Evolutionary conservation across 345 rosid species (phyloP).

Genomic region (Arabis alpina): DNA sequence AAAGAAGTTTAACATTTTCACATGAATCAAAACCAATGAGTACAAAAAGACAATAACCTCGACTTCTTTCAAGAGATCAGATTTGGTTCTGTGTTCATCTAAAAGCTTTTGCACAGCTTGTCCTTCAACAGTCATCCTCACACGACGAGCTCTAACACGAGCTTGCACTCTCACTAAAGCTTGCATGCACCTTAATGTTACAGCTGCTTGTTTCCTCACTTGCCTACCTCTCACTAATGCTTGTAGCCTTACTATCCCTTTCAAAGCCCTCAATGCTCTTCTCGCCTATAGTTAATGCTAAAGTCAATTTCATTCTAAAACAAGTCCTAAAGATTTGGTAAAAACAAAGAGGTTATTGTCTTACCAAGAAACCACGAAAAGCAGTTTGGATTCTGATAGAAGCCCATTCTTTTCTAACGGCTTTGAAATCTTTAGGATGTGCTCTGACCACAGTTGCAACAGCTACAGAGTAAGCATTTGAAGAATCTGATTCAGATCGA

Average conservation of each 20-base stretch:
- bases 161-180: constrained; percentile 98
- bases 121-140: constrained; percentile 82
- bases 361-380: constrained; percentile 91
- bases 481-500: constrained; percentile 53
- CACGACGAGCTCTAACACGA: constrained; percentile 90
- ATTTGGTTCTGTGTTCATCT: constrained; percentile 60
- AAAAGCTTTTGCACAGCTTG: constrained; percentile 79
- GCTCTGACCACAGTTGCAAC: constrained; percentile 84
- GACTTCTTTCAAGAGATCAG: constrained; percentile 72
- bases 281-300: constrained; percentile 56
- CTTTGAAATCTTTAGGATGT: constrained; percentile 84
- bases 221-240: constrained; percentile 92
- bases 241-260: constrained; percentile 92
- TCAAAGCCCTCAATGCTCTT: constrained; percentile 86
- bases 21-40: not conserved
- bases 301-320: not conserved
- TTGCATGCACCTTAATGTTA: constrained; percentile 94
- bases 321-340: no score
- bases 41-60: constrained; percentile 53
- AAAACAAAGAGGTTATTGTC: not conserved
- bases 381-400: constrained; percentile 90
- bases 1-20: constrained; percentile 1
- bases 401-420: constrained; percentile 88
- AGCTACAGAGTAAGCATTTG: constrained; percentile 68
- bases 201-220: constrained; percentile 97